These are phyloP conservation scores for Mikania micrantha DNA, from an alignment of 129 eudicot genomes.

Conservation along the genomic window DNA sequence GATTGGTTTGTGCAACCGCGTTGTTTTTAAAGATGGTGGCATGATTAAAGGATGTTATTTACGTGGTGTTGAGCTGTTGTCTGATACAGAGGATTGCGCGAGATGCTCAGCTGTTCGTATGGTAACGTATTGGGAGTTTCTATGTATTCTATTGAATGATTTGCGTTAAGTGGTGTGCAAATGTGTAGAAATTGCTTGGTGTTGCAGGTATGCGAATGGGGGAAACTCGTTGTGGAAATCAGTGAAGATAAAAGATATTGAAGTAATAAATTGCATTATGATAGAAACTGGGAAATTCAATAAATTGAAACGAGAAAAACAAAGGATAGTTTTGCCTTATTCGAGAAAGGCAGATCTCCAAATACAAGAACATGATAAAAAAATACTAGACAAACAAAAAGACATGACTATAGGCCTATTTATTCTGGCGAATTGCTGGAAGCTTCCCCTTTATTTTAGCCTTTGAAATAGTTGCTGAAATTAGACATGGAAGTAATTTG, in stretches of 20 bases:
- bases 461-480: no score
- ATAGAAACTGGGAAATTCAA: constrained; percentile 24
- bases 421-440: no score
- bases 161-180: neutral
- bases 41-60: constrained; percentile 52
- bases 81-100: constrained; percentile 57
- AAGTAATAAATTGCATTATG: no score
- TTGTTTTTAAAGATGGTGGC: constrained; percentile 45
- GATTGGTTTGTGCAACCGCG: constrained; percentile 31
- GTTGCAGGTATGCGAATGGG: constrained; percentile 70
- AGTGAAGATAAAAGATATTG: constrained; percentile 29
- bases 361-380: no score
- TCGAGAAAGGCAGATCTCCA: no score
- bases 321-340: no score
- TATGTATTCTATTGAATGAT: neutral
- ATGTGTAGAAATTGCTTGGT: neutral
- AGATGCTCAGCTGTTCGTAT: constrained; percentile 61
- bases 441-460: no score
- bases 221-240: constrained; percentile 42
- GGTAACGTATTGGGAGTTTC: constrained; percentile 30
- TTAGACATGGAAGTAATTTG: no score
- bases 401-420: no score
- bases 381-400: no score
- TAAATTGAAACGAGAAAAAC: no score
- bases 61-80: constrained; percentile 62